Base-by-base conservation (phyloP, 441 rosid genomes). In the Pelargonium cotyledonis region DNA sequence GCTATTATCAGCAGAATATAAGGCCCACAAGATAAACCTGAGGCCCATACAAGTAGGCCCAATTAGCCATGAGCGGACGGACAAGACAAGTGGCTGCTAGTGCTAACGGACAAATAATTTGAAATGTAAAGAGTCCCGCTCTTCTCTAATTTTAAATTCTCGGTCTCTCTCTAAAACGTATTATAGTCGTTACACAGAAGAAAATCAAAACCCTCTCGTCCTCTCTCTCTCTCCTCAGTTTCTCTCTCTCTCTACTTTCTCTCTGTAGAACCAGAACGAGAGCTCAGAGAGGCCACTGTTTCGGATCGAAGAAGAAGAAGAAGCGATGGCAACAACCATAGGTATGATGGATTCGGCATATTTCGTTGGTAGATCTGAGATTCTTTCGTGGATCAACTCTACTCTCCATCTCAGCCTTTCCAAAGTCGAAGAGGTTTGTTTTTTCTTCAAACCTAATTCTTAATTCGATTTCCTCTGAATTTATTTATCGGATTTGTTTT, bases 331-430 rank as follows among this genome's bases (percentile, higher is more conserved):
- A 16, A 80, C 91, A 71, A 85, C 83, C 51, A 91, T 91, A 76
- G 97, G 99, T 40, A 88, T 84, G 91, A 90, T 94, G 99, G 99
- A 89, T 60, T 53, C 76, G 0, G 97, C 93, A 4, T 94, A 91
- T 64, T 91, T 94, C 80, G 99, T 94, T 5, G 96, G 96, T 1
- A 82, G 99, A 91, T 86, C 96, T 41, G 97, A 90, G 88, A 91
- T 94, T 68, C 96, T 94, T 58, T 72, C 96, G 1, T 91, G 96
- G 99, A 88, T 94, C 72, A 94, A 94, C 82, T 83, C 90, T 62
- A 85, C 94, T 66, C 94, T 91, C 64, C 95, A 85, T 23, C 96
- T 94, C 73, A 88, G 78, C 69, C 86, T 94, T 80, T 84, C 97
- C 75, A 91, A 87, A 88, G 99, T 94, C 38, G 99, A 94, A 85